Conservation (phyloP, 306 rosid genomes). For the Arachis hypogaea region DNA sequence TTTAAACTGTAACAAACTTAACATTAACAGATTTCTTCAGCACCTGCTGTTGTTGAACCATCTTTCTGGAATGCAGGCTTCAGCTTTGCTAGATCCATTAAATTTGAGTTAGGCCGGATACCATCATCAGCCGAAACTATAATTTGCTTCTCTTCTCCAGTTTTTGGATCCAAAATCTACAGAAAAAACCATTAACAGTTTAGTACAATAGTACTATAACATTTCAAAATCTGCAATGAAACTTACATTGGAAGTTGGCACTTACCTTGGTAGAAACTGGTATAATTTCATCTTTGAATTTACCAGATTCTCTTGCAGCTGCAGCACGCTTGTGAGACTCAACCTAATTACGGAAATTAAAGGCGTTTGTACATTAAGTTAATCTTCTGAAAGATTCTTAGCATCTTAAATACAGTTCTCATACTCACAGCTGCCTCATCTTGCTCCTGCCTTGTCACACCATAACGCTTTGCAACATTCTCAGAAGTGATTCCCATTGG, state of each 20-base stretch:
- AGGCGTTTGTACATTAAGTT: constrained; percentile 4
- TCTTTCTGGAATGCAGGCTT: constrained; percentile 80
- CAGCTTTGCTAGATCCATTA: constrained; percentile 70
- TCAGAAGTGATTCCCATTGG: constrained; percentile 95
- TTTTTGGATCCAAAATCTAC: constrained; percentile 83
- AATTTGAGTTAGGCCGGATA: constrained; percentile 65
- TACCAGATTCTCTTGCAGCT: constrained; percentile 77
- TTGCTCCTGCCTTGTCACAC: constrained; percentile 86
- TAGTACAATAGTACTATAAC: background rate
- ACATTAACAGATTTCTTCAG: constrained; percentile 13
- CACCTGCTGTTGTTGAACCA: constrained; percentile 92
- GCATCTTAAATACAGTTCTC: constrained; percentile 28
- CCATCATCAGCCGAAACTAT: constrained; percentile 81
- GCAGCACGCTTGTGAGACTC: constrained; percentile 92
- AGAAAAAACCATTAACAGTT: constrained; percentile 34
- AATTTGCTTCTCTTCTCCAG: constrained; percentile 73
- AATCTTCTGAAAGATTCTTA: constrained; percentile 1
- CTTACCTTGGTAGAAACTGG: constrained; percentile 84
- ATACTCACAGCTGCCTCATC: constrained; percentile 90
- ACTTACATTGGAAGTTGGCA: constrained; percentile 33
- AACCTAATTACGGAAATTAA: constrained; percentile 52
- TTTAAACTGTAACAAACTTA: constrained; percentile 22
- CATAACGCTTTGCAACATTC: constrained; percentile 79
- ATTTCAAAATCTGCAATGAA: constrained; percentile 26
- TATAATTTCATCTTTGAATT: constrained; percentile 87